These are phyloP conservation scores for Aegle marmelos DNA, from an alignment of 345 rosid species.

Conservation along the genomic window DNA sequence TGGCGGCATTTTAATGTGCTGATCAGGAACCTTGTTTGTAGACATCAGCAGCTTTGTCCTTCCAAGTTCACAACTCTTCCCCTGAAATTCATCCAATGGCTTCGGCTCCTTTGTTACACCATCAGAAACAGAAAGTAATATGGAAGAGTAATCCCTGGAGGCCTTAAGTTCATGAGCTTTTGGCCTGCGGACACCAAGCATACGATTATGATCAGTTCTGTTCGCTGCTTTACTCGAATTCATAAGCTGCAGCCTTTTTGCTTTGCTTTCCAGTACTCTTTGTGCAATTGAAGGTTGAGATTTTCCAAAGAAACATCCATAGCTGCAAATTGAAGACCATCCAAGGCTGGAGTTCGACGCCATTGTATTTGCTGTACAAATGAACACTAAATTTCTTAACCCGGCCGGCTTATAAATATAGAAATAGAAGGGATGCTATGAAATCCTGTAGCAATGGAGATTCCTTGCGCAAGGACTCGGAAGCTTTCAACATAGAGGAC, in stretches of 20 bases:
- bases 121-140: not conserved
- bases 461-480: too few species aligned
- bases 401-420: too few species aligned
- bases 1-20: not conserved
- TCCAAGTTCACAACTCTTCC: not conserved
- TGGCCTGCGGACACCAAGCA: not conserved
- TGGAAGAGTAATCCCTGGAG: slow-evolving; percentile 1
- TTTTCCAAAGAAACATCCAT: not conserved
- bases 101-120: not conserved
- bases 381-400: too few species aligned
- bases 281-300: slow-evolving; percentile 5
- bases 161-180: not conserved
- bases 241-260: not conserved
- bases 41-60: not conserved
- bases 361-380: too few species aligned
- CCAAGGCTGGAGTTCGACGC: not conserved
- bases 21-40: not conserved
- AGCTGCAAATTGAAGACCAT: not conserved
- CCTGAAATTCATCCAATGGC: not conserved
- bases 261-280: not conserved
- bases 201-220: not conserved
- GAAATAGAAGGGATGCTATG: too few species aligned
- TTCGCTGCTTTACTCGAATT: not conserved
- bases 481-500: too few species aligned
- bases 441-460: too few species aligned